Evolutionary conservation across 1,139 yeast genomes (phyloP).

Genomic region (Protomyces inundatus): DNA sequence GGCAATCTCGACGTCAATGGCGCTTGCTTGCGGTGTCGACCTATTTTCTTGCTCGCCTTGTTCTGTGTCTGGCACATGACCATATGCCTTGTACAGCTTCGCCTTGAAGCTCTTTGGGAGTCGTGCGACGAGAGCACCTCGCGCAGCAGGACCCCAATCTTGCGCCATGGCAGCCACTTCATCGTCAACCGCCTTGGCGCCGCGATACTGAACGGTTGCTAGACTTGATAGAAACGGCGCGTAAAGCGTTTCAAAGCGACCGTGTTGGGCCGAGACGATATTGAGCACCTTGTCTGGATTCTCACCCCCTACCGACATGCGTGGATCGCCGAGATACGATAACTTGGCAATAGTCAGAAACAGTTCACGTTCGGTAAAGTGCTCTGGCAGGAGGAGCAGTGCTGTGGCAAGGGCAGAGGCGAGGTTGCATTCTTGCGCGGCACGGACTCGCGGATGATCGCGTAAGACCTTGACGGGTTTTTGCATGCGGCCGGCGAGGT

Average conservation of each 20-base stretch:
- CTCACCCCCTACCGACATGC: conserved; percentile 84
- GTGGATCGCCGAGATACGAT: conserved; percentile 78
- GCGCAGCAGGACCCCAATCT: conserved; percentile 39
- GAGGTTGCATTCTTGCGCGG: conserved; percentile 70
- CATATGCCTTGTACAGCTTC: conserved; percentile 40
- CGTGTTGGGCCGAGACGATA: conserved; percentile 72
- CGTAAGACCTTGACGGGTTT: conserved; percentile 76
- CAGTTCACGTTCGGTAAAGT: conserved; percentile 58
- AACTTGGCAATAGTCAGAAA: conserved; percentile 73
- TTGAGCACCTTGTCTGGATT: conserved; percentile 83
- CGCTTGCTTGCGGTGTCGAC: conserved; percentile 25
- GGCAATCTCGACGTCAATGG: conserved; percentile 44
- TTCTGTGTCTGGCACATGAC: conserved; percentile 41
- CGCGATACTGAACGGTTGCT: conserved; percentile 36
- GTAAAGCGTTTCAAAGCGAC: conserved; percentile 64
- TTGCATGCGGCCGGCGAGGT: conserved; percentile 87
- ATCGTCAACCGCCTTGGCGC: not conserved
- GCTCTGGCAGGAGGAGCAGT: conserved; percentile 50
- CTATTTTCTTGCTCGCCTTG: conserved; percentile 32
- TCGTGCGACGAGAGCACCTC: conserved; percentile 42
- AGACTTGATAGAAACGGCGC: conserved; percentile 56
- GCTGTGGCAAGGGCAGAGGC: conserved; percentile 76
- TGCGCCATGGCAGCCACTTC: conserved; percentile 38
- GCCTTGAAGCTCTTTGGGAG: conserved; percentile 53
- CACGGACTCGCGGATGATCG: conserved; percentile 56